Evolutionary conservation across 164 flowering plant genomes (phyloP), one percentile per base, ranked within the genome.

Genomic region (Annona cherimola): DNA sequence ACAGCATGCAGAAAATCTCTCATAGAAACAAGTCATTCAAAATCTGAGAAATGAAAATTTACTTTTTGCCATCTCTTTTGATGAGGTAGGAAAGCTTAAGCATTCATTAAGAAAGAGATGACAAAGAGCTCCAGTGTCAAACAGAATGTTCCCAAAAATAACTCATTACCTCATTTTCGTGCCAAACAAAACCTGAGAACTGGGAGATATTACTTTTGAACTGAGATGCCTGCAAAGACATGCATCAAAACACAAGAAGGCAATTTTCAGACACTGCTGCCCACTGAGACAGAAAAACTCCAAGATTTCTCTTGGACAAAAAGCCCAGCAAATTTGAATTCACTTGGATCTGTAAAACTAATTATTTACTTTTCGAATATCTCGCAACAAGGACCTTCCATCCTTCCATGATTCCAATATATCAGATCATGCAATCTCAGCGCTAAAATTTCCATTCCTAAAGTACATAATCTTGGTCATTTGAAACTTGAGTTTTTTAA

Each of bases 161-260:
- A 61, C 4, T 14, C n/a, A 35, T n/a, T 35, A 90, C 99, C 98
- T 90, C 97, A 81, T 90, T 86, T 39, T 81, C 90, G 78, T 81
- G 92, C 97, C 97, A 96, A 7, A 86, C 91, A 83, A 92, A 92
- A 71, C 99, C 99, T 72, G 98, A 96, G 80, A 96, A 96, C 76
- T 85, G 86, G 44, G 84, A 86, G 61, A 96, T 85, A 59, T 96
- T 88, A 45, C 73, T 83, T 84, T 92, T 92, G 66, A 91, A 45
- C 76, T 85, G 86, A 75, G 77, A 59, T 66, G 92, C 98, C 99
- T 96, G 89, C 79, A 84, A 26, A 61, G 71, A 71, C 61, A 40
- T 3, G 60, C 66, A 40, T 63, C 68, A 9, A 54, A 14, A 16
- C 35, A n/a, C 45, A 55, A 40, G 2, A 57, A 8, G 71, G 39